Conservation (phyloP, 345 rosid species). For the Eucalyptus erythrocorys region DNA sequence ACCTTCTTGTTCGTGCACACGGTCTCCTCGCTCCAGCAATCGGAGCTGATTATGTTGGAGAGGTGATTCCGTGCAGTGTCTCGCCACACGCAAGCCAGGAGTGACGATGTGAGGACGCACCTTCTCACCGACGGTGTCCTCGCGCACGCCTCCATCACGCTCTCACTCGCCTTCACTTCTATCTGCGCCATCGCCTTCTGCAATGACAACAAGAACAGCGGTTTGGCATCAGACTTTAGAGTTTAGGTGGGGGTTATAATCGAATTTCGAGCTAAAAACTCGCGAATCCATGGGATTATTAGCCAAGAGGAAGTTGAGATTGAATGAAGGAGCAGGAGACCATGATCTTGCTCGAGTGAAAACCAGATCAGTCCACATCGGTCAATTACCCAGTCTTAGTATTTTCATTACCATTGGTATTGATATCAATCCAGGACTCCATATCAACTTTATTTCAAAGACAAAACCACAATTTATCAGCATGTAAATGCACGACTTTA, state of each 20-base stretch:
- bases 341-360: background rate
- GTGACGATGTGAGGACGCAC: constrained; percentile 77
- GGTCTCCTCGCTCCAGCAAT: constrained; percentile 79
- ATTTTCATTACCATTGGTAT: too few species aligned
- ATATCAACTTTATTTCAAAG: too few species aligned
- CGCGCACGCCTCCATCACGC: constrained; percentile 72
- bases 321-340: background rate
- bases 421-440: too few species aligned
- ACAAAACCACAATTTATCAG: background rate
- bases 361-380: background rate
- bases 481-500: background rate
- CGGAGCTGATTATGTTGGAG: constrained; percentile 38
- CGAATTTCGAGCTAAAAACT: background rate
- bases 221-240: background rate
- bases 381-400: too few species aligned
- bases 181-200: constrained; percentile 64
- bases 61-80: constrained; percentile 6
- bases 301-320: background rate
- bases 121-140: constrained; percentile 60
- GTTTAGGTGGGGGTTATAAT: background rate
- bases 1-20: constrained; percentile 67
- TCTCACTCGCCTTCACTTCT: constrained; percentile 61
- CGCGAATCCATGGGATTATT: background rate
- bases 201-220: background rate
- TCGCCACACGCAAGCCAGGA: constrained; percentile 70